phyloP scores from a whole-genome alignment of 768 basidiomycete species.

The Collybia mongolica region DNA sequence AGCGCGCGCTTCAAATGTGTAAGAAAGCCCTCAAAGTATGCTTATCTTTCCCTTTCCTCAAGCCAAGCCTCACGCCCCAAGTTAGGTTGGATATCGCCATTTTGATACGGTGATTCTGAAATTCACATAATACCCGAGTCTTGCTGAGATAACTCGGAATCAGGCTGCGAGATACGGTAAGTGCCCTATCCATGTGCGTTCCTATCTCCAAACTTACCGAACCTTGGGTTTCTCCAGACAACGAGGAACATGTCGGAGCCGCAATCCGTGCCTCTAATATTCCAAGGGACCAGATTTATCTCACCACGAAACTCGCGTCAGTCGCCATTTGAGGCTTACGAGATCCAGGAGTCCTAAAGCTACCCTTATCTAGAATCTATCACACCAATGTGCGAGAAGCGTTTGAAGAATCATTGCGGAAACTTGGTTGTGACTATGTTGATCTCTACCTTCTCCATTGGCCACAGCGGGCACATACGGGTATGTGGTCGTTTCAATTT shows the following conservation, averaged over 20 bases:
- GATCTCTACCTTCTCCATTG: constrained; percentile 32
- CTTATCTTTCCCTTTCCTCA: not conserved
- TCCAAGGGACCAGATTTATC: constrained; percentile 41
- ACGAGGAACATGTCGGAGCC: constrained; percentile 43
- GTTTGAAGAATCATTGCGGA: constrained; percentile 34
- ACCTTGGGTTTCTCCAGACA: constrained; percentile 22
- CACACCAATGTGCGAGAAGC: constrained; percentile 32
- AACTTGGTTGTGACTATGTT: constrained; percentile 38
- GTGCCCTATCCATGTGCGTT: not conserved
- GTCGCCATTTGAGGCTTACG: constrained; percentile 1
- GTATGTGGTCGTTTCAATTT: constrained; percentile 16
- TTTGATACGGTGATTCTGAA: constrained; percentile 34
- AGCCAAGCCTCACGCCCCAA: not conserved
- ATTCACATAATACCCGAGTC: not conserved
- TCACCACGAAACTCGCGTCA: constrained; percentile 50
- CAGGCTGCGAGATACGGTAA: constrained; percentile 27
- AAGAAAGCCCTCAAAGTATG: constrained; percentile 31
- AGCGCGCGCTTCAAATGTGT: constrained; percentile 38
- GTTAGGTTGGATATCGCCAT: constrained; percentile 45
- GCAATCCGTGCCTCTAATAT: constrained; percentile 44
- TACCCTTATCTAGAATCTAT: constrained; percentile 14
- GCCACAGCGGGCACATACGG: constrained; percentile 3
- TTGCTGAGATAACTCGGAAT: not conserved
- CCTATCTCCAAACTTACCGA: not conserved
- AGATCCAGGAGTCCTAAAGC: not conserved